Evolutionary conservation across 495 filamentous ascomycete species (phyloP).

Genomic region (Wilcoxina mikolae): DNA sequence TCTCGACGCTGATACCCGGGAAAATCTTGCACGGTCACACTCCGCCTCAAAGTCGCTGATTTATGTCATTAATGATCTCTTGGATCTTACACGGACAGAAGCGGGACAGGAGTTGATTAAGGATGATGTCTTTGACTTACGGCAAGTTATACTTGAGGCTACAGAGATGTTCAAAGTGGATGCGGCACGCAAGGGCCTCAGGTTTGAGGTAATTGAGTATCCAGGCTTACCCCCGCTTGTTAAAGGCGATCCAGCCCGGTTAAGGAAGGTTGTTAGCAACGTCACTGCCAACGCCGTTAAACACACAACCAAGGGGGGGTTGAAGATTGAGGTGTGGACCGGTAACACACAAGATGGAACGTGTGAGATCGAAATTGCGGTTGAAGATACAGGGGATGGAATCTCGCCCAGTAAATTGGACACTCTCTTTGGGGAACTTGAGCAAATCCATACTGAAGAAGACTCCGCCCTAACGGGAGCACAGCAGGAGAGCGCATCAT

Average conservation of each 20-base stretch:
- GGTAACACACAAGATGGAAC: slow-evolving; percentile 3
- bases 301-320: slow-evolving; percentile 52
- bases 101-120: slow-evolving; percentile 67
- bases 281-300: slow-evolving; percentile 77
- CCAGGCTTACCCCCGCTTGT: slow-evolving; percentile 57
- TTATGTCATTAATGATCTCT: slow-evolving; percentile 88
- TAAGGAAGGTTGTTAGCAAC: slow-evolving; percentile 71
- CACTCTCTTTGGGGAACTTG: slow-evolving; percentile 66
- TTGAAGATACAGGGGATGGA: slow-evolving; percentile 68
- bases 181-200: slow-evolving; percentile 58
- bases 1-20: slow-evolving; percentile 69
- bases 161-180: slow-evolving; percentile 59
- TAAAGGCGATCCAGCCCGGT: slow-evolving; percentile 61
- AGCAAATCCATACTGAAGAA: slow-evolving; percentile 57
- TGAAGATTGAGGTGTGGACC: slow-evolving; percentile 56
- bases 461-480: slow-evolving; percentile 21
- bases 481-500: slow-evolving; percentile 15
- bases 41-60: slow-evolving; percentile 93
- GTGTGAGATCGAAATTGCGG: slow-evolving; percentile 52
- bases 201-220: slow-evolving; percentile 50
- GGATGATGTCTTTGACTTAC: slow-evolving; percentile 66
- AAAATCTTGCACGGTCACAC: slow-evolving; percentile 74
- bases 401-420: slow-evolving; percentile 63
- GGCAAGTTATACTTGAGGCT: slow-evolving; percentile 57
- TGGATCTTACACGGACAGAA: slow-evolving; percentile 84